Base-by-base conservation (phyloP, 768 basidiomycete genomes). In the Panellus pusillus region DNA sequence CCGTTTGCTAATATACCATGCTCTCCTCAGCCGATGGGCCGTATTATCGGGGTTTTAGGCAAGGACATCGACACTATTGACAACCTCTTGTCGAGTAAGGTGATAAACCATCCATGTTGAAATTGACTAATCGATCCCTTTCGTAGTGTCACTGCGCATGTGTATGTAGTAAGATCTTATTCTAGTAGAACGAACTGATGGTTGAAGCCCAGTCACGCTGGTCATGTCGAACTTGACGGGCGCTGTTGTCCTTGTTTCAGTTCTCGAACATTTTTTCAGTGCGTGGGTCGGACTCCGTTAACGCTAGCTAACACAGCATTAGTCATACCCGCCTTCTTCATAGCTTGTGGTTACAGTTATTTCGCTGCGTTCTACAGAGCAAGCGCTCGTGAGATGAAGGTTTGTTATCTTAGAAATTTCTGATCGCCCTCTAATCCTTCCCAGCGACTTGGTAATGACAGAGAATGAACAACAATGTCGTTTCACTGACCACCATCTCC, bases 351-450 rank as follows among this genome's bases (percentile, higher is more conserved):
- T 5, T 92, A 91, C 67, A 75, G 68, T 47, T 82, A 86, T 64
- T 82, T 84, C 51, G 82, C 84, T 2, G 71, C 73, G 0, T 91
- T 84, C 72, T 93, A 91, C 68, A 74, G 85, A 24, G 76, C 79
- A 4, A 84, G 85, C 56, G 84, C 89, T 0, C 73, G 88, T 46
- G 89, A 91, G 66, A 72, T 91, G 64, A 92, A 91, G 58, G 58
- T 60, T 37, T 39, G n/a, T 24, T 7, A 31, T 7, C 20, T 17
- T 44, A 0, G 4, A 32, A 8, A 9, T 0, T 1, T 9, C 31
- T 15, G 3, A 18, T 15, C 20, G 13, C 9, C 1, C n/a, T 45
- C 11, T 51, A 39, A 38, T 24, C 13, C n/a, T 4, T 8, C 40
- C 6, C 9, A 60, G 55, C 62, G 74, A 49, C 58, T 77, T 37